phyloP scores from a whole-genome alignment of 148 eudicot genomes.

The Suaeda aralocaspica region DNA sequence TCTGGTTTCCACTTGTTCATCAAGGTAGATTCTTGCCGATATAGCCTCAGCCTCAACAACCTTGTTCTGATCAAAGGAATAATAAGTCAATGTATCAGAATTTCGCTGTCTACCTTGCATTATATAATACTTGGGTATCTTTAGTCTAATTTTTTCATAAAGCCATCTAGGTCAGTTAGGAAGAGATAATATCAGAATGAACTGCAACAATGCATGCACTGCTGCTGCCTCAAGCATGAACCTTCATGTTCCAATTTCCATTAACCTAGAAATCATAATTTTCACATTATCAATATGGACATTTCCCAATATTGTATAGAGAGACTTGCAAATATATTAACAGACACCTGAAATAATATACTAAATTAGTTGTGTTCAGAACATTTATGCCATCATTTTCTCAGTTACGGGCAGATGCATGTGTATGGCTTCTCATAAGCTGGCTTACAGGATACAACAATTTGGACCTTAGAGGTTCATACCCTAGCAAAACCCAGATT shows the following conservation, averaged over 20 bases:
- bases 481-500: slow-evolving; percentile 23
- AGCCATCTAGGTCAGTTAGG: slow-evolving; percentile 30
- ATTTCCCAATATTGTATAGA: not conserved
- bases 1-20: slow-evolving; percentile 47
- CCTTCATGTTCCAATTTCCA: slow-evolving; percentile 28
- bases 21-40: slow-evolving; percentile 50
- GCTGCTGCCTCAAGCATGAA: slow-evolving; percentile 27
- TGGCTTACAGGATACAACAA: not conserved
- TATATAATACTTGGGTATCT: not conserved
- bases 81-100: not conserved
- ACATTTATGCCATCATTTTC: not conserved
- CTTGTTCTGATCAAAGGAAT: slow-evolving; percentile 30
- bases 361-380: not conserved
- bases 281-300: not conserved
- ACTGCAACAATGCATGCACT: slow-evolving; percentile 25
- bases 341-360: not conserved
- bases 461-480: not conserved
- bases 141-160: slow-evolving; percentile 8
- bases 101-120: no score
- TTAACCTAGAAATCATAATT: slow-evolving; percentile 7
- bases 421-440: not conserved
- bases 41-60: slow-evolving; percentile 42
- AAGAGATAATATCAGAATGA: slow-evolving; percentile 20
- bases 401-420: not conserved
- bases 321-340: not conserved